Evolutionary conservation across 2,329 filamentous ascomycete genomes (phyloP), one percentile per base, ranked within the genome.

Genomic region (Apiospora koreana): DNA sequence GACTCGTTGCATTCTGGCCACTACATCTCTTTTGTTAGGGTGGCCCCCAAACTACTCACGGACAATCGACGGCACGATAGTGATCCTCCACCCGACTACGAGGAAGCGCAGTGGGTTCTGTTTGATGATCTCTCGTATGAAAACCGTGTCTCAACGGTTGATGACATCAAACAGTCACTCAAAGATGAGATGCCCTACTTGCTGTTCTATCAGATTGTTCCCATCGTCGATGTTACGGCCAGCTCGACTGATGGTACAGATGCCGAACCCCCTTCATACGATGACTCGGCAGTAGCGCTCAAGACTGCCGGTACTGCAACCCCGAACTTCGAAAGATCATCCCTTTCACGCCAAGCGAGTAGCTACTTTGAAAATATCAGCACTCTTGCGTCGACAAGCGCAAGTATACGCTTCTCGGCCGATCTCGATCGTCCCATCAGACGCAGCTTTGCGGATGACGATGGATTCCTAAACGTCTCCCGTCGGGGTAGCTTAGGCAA

Each of bases 131-230:
- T 98, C n/a, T 80, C 80, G 0, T 83, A 89, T 0, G 84, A 88
- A 45, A 86, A 91, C 69, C 89, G 95, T 35, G 92, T 98, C 3
- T 87, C 86, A 0, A 87, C 92, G 69, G 91, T 98, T 66, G 89
- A 97, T 76, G 92, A 98, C 73, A 89, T 91, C 75, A 91, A 93
- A 72, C 83, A 92, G 74, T 92, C 93, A 0, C 83, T 98, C 67
- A 92, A 89, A 74, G 88, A 92, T n/a, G 95, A 98, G 79, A 97
- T 94, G 79, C 95, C 96, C 0, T 98, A 98, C 79, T 87, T 98
- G 8, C 85, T 99, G 0, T 98, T 98, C 80, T 99, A 98, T 77
- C 95, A 98, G 80, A 93, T 98, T 50, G 88, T 97, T 41, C 95
- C 95, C 0, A 94, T 97, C 76, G 89, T 94, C 41, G 93, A 95